Conservation (phyloP, 805 yeast genomes). For the Zygotorulaspora sp. region DNA sequence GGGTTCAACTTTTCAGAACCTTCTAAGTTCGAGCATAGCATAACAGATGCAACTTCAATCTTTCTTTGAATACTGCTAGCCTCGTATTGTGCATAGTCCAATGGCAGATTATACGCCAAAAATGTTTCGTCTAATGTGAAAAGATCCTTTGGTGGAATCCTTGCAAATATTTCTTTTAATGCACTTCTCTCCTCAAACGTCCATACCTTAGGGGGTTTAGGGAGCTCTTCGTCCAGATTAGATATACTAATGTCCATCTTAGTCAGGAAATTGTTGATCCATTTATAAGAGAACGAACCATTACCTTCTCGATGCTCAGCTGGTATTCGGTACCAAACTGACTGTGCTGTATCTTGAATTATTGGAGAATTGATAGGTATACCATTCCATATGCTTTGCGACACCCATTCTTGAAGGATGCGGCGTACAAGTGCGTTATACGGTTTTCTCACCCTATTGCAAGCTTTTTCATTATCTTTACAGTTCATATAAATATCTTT, state of each 20-base stretch:
- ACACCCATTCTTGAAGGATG: constrained; percentile 65
- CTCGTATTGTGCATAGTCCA: constrained; percentile 51
- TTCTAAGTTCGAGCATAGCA: constrained; percentile 59
- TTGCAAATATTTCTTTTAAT: constrained; percentile 43
- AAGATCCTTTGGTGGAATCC: constrained; percentile 48
- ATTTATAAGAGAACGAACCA: constrained; percentile 60
- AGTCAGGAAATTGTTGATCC: constrained; percentile 46
- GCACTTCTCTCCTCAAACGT: constrained; percentile 51
- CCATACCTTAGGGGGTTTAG: constrained; percentile 53
- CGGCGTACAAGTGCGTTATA: constrained; percentile 50
- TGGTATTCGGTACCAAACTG: constrained; percentile 60
- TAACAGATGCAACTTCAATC: constrained; percentile 46
- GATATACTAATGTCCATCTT: constrained; percentile 50
- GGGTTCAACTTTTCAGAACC: constrained; percentile 62
- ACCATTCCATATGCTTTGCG: constrained; percentile 62
- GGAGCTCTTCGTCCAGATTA: constrained; percentile 43
- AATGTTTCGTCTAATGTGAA: constrained; percentile 60
- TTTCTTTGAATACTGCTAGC: constrained; percentile 35
- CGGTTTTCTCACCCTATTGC: constrained; percentile 48
- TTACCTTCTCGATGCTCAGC: constrained; percentile 52
- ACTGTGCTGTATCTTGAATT: constrained; percentile 56
- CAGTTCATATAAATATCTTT: constrained; percentile 43
- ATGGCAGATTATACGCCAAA: constrained; percentile 53
- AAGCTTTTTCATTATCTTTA: constrained; percentile 45
- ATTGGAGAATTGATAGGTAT: constrained; percentile 62